Conservation (phyloP, 768 basidiomycete genomes). For the Ephemerocybe angulata region DNA sequence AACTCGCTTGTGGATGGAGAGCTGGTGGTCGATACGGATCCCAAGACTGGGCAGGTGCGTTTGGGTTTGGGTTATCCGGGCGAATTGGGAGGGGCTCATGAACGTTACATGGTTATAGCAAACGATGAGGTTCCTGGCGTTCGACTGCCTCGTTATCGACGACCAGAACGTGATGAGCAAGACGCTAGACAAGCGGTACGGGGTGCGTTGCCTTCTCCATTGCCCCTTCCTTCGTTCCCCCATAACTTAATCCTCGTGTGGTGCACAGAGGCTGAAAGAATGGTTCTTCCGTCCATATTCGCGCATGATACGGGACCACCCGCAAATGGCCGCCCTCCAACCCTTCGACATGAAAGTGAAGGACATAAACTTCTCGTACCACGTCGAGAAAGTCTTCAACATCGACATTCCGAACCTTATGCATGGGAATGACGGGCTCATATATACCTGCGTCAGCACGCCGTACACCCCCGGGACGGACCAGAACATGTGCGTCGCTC, state of each 20-base stretch:
- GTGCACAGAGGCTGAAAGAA: conserved; percentile 66
- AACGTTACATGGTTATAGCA: conserved; percentile 45
- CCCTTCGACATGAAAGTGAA: conserved; percentile 91
- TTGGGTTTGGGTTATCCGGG: background rate
- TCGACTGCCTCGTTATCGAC: conserved; percentile 89
- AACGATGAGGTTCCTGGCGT: conserved; percentile 78
- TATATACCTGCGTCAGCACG: conserved; percentile 89
- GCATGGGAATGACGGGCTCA: conserved; percentile 93
- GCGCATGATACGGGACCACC: conserved; percentile 65
- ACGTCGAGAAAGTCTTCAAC: conserved; percentile 79
- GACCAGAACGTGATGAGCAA: conserved; percentile 83
- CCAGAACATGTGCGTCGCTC: conserved; percentile 68
- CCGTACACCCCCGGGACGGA: conserved; percentile 87
- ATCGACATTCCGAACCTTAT: conserved; percentile 81
- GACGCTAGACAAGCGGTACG: conserved; percentile 82
- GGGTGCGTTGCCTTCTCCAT: conserved; percentile 50
- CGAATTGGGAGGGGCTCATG: conserved; percentile 1
- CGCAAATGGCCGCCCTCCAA: conserved; percentile 54
- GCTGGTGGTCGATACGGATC: conserved; percentile 87
- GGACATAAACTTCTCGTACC: conserved; percentile 82
- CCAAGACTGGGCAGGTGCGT: conserved; percentile 63
- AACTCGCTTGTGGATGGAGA: conserved; percentile 92
- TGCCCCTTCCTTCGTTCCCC: conserved; percentile 8
- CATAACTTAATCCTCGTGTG: background rate
- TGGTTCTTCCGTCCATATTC: conserved; percentile 83